Evolutionary conservation across 1,139 yeast species (phyloP).

Genomic region (Wickerhamomyces sp.): DNA sequence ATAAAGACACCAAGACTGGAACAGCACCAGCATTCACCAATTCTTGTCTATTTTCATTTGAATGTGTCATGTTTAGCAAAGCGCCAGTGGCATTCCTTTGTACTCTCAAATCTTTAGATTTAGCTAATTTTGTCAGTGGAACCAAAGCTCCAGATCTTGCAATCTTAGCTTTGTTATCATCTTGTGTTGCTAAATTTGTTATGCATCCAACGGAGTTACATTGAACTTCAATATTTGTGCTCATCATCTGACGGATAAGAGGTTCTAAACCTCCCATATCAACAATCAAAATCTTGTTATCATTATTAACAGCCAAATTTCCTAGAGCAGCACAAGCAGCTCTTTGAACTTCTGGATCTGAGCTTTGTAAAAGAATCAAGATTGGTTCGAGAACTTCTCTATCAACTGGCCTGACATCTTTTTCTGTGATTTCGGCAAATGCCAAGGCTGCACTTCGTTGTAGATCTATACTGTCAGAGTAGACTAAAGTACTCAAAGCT

Average conservation of each 20-base stretch:
- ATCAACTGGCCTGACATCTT: constrained; percentile 85
- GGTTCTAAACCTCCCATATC: constrained; percentile 99
- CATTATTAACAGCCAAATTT: constrained; percentile 93
- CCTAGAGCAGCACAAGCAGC: constrained; percentile 99
- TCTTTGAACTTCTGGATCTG: constrained; percentile 92
- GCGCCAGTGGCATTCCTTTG: constrained; percentile 99
- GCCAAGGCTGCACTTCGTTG: constrained; percentile 98
- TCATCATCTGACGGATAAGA: constrained; percentile 94
- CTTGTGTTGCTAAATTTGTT: constrained; percentile 97
- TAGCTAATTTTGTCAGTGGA: constrained; percentile 90
- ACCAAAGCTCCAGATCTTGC: constrained; percentile 96
- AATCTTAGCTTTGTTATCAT: constrained; percentile 90
- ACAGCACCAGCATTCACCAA: constrained; percentile 97
- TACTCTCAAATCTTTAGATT: constrained; percentile 89
- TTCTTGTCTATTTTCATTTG: constrained; percentile 94
- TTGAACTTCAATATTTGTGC: constrained; percentile 94
- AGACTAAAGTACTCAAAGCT: constrained; percentile 88
- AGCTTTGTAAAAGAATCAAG: constrained; percentile 74
- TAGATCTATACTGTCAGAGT: constrained; percentile 88
- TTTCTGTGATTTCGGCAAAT: constrained; percentile 97
- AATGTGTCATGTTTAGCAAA: constrained; percentile 93
- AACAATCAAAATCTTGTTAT: constrained; percentile 85
- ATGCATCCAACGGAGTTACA: constrained; percentile 99
- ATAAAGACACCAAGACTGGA: constrained; percentile 87
- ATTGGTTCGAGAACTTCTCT: constrained; percentile 93